Percentiles rank a stretch among this genome's conserved stretches.
Conservation (phyloP, 768 basidiomycete genomes). For the Rhodotorula sphaerocarpa region DNA sequence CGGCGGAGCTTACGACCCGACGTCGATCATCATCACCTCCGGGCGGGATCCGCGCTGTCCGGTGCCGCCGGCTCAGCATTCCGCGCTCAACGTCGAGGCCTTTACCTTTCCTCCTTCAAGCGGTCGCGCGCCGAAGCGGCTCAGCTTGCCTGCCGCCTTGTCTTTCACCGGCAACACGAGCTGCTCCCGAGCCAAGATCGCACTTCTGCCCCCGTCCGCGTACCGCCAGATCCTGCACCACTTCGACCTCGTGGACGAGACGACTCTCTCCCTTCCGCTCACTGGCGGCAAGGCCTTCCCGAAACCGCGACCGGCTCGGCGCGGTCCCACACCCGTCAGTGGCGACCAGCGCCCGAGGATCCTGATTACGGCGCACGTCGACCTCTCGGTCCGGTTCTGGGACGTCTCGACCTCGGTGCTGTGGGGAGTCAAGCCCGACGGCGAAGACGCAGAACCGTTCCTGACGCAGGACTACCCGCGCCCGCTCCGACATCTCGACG, state of each 20-base stretch:
- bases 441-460: background rate
- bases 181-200: slow-evolving; percentile 9
- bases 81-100: slow-evolving; percentile 54
- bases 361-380: slow-evolving; percentile 56
- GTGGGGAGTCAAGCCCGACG: slow-evolving; percentile 41
- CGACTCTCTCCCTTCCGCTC: slow-evolving; percentile 12
- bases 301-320: slow-evolving; percentile 40
- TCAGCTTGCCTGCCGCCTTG: slow-evolving; percentile 29
- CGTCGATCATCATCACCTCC: slow-evolving; percentile 57
- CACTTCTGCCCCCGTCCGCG: slow-evolving; percentile 4
- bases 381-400: slow-evolving; percentile 61
- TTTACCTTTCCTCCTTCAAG: slow-evolving; percentile 64
- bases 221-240: slow-evolving; percentile 28
- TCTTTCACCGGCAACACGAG: slow-evolving; percentile 29
- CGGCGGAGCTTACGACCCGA: slow-evolving; percentile 58
- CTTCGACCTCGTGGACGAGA: slow-evolving; percentile 13
- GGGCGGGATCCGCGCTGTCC: slow-evolving; percentile 47
- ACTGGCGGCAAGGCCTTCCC: slow-evolving; percentile 47
- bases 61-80: slow-evolving; percentile 40
- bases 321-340: slow-evolving; percentile 45
- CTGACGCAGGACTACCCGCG: slow-evolving; percentile 53
- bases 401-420: slow-evolving; percentile 67
- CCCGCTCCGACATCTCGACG: slow-evolving; percentile 55
- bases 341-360: slow-evolving; percentile 53
- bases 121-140: slow-evolving; percentile 34